Conservation (phyloP, 2,329 filamentous ascomycete species). For the Chaetomium globosum region DNA sequence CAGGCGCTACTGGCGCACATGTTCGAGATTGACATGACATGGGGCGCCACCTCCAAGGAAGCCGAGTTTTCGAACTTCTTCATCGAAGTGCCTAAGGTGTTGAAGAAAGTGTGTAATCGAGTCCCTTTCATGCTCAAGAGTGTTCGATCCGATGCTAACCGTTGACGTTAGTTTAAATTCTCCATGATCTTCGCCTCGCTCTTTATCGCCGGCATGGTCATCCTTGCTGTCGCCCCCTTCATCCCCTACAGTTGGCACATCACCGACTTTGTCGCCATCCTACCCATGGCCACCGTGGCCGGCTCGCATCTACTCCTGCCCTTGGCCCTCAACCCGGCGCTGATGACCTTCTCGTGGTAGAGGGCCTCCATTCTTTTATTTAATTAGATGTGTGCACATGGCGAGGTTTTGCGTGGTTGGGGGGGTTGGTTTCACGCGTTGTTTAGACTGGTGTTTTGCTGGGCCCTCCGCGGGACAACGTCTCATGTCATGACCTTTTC, state of each 20-base stretch:
- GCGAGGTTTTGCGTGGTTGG: not conserved
- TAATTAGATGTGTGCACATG: not conserved
- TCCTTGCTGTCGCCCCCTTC: constrained; percentile 65
- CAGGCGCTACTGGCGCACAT: constrained; percentile 80
- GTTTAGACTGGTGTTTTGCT: constrained; percentile 10
- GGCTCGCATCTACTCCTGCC: constrained; percentile 71
- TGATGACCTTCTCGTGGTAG: constrained; percentile 80
- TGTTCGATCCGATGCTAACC: constrained; percentile 14
- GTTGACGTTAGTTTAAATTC: constrained; percentile 65
- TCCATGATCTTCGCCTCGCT: constrained; percentile 64
- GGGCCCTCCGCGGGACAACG: not conserved
- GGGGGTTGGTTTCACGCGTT: not conserved
- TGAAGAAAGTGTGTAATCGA: constrained; percentile 67
- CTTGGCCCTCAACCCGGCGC: constrained; percentile 73
- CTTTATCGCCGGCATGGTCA: constrained; percentile 64
- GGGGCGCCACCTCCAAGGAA: constrained; percentile 85
- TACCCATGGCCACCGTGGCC: constrained; percentile 73
- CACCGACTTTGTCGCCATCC: constrained; percentile 72
- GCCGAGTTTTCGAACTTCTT: constrained; percentile 81
- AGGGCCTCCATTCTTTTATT: not conserved
- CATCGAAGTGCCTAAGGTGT: constrained; percentile 76
- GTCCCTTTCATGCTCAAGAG: constrained; percentile 35
- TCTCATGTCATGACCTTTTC: constrained; percentile 19
- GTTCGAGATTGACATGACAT: constrained; percentile 83
- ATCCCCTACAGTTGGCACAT: constrained; percentile 68